Conservation (phyloP, 2,329 filamentous ascomycete genomes). For the Neofusicoccum sp. region DNA sequence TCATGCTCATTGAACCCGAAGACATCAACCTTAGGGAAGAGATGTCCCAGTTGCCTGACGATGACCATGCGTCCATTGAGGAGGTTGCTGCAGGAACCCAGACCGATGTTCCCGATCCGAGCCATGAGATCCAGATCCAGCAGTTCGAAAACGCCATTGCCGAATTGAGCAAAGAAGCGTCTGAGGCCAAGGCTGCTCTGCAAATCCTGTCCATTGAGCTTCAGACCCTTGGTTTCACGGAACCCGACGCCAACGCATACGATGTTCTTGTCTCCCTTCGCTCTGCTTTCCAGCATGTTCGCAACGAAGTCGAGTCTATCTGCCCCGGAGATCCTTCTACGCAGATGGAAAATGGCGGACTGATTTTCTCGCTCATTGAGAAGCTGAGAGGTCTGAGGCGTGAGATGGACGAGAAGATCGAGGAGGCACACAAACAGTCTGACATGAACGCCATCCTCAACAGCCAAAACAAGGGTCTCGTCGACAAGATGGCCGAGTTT, state of each 20-base stretch:
- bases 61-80: background rate
- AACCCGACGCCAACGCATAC: constrained; percentile 34
- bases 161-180: constrained; percentile 40
- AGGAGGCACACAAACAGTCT: constrained; percentile 37
- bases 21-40: constrained; percentile 37
- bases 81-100: constrained; percentile 21
- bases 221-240: constrained; percentile 45
- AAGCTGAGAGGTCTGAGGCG: constrained; percentile 35
- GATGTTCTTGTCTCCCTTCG: constrained; percentile 45
- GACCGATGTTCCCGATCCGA: constrained; percentile 24
- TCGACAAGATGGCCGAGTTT: constrained; percentile 39
- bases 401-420: constrained; percentile 37
- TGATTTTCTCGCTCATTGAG: constrained; percentile 45
- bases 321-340: constrained; percentile 43
- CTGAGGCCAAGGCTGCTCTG: constrained; percentile 44
- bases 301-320: constrained; percentile 42
- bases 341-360: constrained; percentile 41
- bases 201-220: constrained; percentile 48
- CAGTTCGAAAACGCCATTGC: constrained; percentile 45
- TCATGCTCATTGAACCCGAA: constrained; percentile 37
- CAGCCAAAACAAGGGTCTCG: constrained; percentile 38
- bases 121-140: constrained; percentile 32
- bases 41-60: constrained; percentile 23
- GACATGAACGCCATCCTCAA: constrained; percentile 39
- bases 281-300: constrained; percentile 44